Evolutionary conservation across 140 eudicot genomes (phyloP), one percentile per base, ranked within the genome.

Genomic region (Anethum foeniculum): DNA sequence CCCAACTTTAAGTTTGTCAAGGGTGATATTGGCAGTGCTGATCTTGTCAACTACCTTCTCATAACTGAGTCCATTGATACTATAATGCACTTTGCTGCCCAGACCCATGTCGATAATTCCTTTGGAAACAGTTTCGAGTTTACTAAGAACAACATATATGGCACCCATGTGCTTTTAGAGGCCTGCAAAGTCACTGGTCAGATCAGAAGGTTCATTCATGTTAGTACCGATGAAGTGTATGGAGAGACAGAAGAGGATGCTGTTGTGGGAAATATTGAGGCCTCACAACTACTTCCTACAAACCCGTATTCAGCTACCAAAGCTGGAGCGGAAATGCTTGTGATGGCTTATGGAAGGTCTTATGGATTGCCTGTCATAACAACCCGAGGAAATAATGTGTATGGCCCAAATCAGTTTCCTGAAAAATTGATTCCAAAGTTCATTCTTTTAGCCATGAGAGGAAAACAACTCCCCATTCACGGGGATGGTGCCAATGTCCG

Each of bases 251-350:
- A 93, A 8, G 97, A 91, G 85, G 93, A 93, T 86, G 97, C 98
- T 54, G 88, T 89, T 80, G 98, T 93, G 28, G 98, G 98, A 36
- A 93, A 93, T 85, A 97, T 91, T 68, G 98, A 93, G 80, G 97
- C 98, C 16, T 89, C 98, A 36, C 98, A 93, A 64, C 95, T 93
- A 80, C 97, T 93, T 34, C 98, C 98, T 7, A 93, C 98, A 4
- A 93, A 93, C 60, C 98, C 98, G 0, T 93, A 93, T 76, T 90
- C 98, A 3, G 98, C 98, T 43, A 93, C 98, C 7, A 93, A 93
- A 84, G 98, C 98, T 49, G 98, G 97, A 25, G 98, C 98, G 8
- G 98, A 93, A 83, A 93, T 93, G 98, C 98, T 93, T 86, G 98
- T 93, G 14, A 93, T 93, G 98, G 98, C 98, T 30, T 93, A 93